A percentile compares a stretch with the other conserved stretches of the same genome.
These are phyloP conservation scores for Vitis labrusca DNA, from an alignment of 164 flowering plant genomes.

Conservation along the genomic window DNA sequence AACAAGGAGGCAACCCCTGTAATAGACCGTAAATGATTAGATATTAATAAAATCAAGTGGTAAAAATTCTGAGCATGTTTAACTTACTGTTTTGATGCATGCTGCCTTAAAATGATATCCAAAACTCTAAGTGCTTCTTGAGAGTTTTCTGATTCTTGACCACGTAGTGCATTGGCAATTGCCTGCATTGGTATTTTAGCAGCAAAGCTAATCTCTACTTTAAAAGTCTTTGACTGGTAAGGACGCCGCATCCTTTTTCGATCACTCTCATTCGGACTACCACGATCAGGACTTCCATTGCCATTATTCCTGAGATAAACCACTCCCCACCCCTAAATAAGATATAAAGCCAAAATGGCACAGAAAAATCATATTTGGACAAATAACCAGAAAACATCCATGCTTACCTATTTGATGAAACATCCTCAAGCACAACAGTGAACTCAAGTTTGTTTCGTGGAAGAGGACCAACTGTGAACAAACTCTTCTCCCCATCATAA, in stretches of 20 bases:
- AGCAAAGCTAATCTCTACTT: constrained; percentile 84
- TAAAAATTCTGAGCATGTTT: background rate
- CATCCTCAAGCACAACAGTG: constrained; percentile 77
- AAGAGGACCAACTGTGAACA: constrained; percentile 83
- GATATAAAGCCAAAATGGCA: background rate
- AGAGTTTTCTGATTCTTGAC: constrained; percentile 80
- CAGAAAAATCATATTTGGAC: background rate
- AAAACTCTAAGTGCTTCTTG: constrained; percentile 88
- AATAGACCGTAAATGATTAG: constrained; percentile 1
- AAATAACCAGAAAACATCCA: background rate
- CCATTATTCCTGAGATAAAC: constrained; percentile 36
- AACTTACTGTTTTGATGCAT: constrained; percentile 87
- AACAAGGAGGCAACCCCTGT: constrained; percentile 93
- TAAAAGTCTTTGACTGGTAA: constrained; percentile 61
- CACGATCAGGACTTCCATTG: constrained; percentile 51
- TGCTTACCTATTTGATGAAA: constrained; percentile 54
- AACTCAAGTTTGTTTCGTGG: constrained; percentile 81
- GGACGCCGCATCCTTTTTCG: constrained; percentile 64
- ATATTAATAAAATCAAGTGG: background rate
- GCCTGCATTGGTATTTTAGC: constrained; percentile 91
- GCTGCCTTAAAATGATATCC: constrained; percentile 86
- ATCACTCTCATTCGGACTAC: constrained; percentile 59
- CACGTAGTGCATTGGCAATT: constrained; percentile 74
- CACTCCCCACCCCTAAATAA: too few relatives aligned
- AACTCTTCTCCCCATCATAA: constrained; percentile 90